Base-by-base conservation (phyloP, 257 asterid genomes). In the Marsdenia floribunda region DNA sequence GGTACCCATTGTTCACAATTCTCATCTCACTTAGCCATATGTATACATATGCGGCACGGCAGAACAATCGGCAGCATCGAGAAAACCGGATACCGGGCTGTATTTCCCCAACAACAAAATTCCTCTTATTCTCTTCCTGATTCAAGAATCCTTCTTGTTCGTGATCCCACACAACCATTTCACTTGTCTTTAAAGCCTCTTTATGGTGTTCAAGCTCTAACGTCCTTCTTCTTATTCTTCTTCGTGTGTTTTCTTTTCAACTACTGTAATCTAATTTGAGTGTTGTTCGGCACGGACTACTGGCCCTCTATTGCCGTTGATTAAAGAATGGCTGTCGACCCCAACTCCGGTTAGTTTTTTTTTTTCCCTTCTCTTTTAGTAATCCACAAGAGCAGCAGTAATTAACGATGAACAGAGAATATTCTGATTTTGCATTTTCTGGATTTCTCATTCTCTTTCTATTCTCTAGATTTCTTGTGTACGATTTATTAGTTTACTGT, bases 301-400 rank as follows among this genome's bases (percentile, higher is more conserved):
- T 7, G 71, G 55, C 72, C 12, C 57, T 68, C 8, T 59, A 44
- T 21, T 58, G 38, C 44, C 35, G 3, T 49, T 40, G 72, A 60
- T 76, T 77, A 71, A 29, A 70, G 50, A 81, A 89, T 91, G 97
- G 86, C 91, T 38, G 79, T 80, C 9, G 80, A 81, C 57, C 79
- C 86, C 81, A 78, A 86, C 78, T 86, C 93, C 84, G 97, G 97
- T 90, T 76, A 24, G 50, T 65, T 37, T 65, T 63, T 40, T 33
- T 65, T 64, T 42, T 5, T 35, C 7, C 18, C 19, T 65, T 21
- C n/a, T 12, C 50, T 38, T 18, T 13, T 10, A 33, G 46, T 35
- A 63, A 15, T 33, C 37, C 74, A 5, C 9, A 3, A 75, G 49
- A 44, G 49, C 2, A 61, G 37, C 53, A 71, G 60, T 63, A 50